A percentile compares a stretch with the other conserved stretches of the same genome.
phyloP scores from a whole-genome alignment of 768 basidiomycete species.

The Suillus hirtellus region DNA sequence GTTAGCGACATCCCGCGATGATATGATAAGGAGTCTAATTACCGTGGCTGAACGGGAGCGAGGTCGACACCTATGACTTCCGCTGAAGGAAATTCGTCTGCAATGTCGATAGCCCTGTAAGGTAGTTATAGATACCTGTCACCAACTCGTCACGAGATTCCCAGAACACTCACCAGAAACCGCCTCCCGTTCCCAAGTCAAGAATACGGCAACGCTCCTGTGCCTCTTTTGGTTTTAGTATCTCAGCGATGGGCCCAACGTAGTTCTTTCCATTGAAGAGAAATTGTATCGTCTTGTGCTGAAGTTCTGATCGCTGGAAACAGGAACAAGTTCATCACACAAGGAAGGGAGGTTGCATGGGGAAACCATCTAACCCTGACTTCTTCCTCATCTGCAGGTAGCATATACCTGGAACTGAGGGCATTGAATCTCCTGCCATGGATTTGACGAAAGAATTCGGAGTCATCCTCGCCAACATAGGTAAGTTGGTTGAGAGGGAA shows the following conservation, averaged over 20 bases:
- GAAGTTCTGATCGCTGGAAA: conserved; percentile 57
- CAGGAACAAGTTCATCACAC: conserved; percentile 10
- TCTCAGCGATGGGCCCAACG: conserved; percentile 62
- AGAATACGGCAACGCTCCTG: conserved; percentile 45
- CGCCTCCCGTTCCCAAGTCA: conserved; percentile 70
- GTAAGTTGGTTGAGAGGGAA: conserved; percentile 37
- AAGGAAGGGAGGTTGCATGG: conserved; percentile 1
- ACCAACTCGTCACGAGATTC: conserved; percentile 5
- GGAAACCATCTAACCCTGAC: conserved; percentile 44
- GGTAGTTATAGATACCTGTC: conserved; percentile 8
- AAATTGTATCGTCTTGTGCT: conserved; percentile 68
- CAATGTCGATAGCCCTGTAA: conserved; percentile 69
- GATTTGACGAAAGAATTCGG: conserved; percentile 52
- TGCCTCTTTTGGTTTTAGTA: conserved; percentile 41
- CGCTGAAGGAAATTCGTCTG: conserved; percentile 66
- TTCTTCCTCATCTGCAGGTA: conserved; percentile 69
- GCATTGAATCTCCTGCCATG: conserved; percentile 57
- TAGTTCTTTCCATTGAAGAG: conserved; percentile 64
- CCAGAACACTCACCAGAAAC: conserved; percentile 49
- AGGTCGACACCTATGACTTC: conserved; percentile 73
- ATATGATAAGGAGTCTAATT: conserved; percentile 16
- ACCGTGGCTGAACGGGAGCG: conserved; percentile 74
- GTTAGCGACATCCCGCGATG: conserved; percentile 17
- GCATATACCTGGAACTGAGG: conserved; percentile 56
- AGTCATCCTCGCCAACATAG: conserved; percentile 44